phyloP scores from a whole-genome alignment of 768 basidiomycete genomes.

The Astraeus odoratus region DNA sequence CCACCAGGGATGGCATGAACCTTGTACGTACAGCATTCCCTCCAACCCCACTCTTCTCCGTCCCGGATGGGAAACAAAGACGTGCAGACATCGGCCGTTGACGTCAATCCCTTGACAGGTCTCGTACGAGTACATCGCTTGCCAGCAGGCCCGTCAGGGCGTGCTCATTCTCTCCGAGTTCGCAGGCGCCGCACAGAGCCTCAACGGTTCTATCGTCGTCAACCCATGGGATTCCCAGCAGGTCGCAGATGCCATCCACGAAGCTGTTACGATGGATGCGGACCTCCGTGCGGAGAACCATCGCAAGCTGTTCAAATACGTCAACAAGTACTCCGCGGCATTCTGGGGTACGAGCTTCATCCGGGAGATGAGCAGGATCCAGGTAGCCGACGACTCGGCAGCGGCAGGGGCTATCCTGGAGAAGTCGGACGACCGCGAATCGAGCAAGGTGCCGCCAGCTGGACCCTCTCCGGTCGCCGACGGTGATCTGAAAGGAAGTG shows the following conservation, averaged over 20 bases:
- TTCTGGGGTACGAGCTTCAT: conserved; percentile 93
- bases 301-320: conserved; percentile 93
- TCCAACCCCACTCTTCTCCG: conserved; percentile 4
- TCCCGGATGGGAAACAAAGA: too few species aligned
- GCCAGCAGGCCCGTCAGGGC: conserved; percentile 87
- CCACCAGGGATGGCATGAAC: conserved; percentile 98
- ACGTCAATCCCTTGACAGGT: conserved; percentile 48
- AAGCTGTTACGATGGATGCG: conserved; percentile 85
- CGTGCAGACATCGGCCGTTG: background rate
- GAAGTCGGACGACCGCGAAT: too few species aligned
- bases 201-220: conserved; percentile 94
- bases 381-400: conserved; percentile 26
- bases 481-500: too few species aligned
- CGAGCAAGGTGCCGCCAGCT: too few species aligned
- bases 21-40: conserved; percentile 51
- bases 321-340: conserved; percentile 88
- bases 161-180: conserved; percentile 99
- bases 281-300: conserved; percentile 87
- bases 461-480: too few species aligned
- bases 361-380: conserved; percentile 68
- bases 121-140: conserved; percentile 97
- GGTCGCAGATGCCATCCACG: conserved; percentile 94
- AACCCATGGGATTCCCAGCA: conserved; percentile 99
- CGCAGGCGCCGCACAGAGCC: conserved; percentile 91
- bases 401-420: too few species aligned